Evolutionary conservation across 2,329 filamentous ascomycete genomes (phyloP), one percentile per base, ranked within the genome.

Genomic region (Phaeosphaeriaceae sp.): DNA sequence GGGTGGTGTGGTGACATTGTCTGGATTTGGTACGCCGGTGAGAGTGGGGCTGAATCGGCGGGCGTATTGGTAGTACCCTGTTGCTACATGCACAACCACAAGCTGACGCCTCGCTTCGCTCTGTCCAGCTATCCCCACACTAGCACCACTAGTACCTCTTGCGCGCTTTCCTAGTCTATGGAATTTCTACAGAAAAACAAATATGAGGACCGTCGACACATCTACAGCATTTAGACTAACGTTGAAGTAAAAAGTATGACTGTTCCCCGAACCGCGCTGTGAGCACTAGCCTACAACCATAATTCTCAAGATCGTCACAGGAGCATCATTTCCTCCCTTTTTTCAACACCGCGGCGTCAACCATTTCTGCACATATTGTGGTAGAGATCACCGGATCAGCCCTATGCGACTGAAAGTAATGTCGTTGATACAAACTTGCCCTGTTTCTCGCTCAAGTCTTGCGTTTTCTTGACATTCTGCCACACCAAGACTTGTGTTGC

Each of bases 401-500:
- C 21, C 28, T 21, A 26, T 15, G 23, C 15, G n/a, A 40, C 20
- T 9, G 9, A n/a, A 6, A 4, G 4, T 30, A 42, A 23, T 6
- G 49, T 53, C 32, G 55, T 58, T 8, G 33, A 49, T n/a, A 48
- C 39, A 58, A 58, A 52, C 55, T 58, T 47, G 23, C 33, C 9
- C 6, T 36, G 41, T 35, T 42, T 16, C 39, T 46, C 23, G 9
- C 20, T 38, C 26, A 18, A 29, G 28, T 21, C 39, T 46, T 40
- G 29, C 16, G 44, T 35, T 29, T 17, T 48, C 40, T 44, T 43
- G 46, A 29, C n/a, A 3, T n/a, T 29, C 9, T 35, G 15, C 26
- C 18, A 34, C 35, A 33, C 49, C 52, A 50, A 58, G 52, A 44
- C 52, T 20, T 43, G 21, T 28, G 29, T 12, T 56, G 52, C 55